Base-by-base conservation (phyloP, 1,139 yeast genomes). In the Yamadazyma sp. region DNA sequence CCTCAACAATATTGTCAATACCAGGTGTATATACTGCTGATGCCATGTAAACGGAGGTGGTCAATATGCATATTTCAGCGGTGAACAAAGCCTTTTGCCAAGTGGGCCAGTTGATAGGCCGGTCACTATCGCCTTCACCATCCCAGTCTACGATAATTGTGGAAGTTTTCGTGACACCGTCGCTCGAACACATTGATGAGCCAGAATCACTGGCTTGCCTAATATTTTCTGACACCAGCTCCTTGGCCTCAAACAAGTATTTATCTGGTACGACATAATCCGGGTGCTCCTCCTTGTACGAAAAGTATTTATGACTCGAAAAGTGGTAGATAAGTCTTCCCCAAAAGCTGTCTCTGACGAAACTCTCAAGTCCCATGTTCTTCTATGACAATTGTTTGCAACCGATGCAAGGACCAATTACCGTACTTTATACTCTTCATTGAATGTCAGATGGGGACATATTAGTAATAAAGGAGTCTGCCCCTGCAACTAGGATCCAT, bases 241-340 rank as follows among this genome's bases (percentile, higher is more conserved):
- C 12, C 17, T 36, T 36, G 22, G 17, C 11, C 10, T 27, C 31
- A n/a, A 12, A 18, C 12, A 53, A 48, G 41, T 68, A 69, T 36
- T 59, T 64, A 5, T 59, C 67, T 0, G 72, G 71, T 2, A 64
- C 44, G 0, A 64, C 54, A 43, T 63, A 69, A 29, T 51, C 68
- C 2, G 55, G 45, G 1, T 41, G 37, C 30, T 69, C 74, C 47
- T 69, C 75, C 26, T 55, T 51, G 40, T 65, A 58, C 1, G 39
- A 38, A 41, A 62, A 59, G 17, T 47, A 35, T 43, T 57, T 66
- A 39, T 62, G 63, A 0, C 54, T 51, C 2, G 73, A 64, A 7
- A 66, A 34, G 39, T 62, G 67, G 47, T 69, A 66, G 10, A 54
- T 45, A 3, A 54, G 18, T 38, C 69, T 53, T 17, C 74, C 74